Conservation (phyloP, 768 basidiomycete species). For the Guyanaporus albipodus region DNA sequence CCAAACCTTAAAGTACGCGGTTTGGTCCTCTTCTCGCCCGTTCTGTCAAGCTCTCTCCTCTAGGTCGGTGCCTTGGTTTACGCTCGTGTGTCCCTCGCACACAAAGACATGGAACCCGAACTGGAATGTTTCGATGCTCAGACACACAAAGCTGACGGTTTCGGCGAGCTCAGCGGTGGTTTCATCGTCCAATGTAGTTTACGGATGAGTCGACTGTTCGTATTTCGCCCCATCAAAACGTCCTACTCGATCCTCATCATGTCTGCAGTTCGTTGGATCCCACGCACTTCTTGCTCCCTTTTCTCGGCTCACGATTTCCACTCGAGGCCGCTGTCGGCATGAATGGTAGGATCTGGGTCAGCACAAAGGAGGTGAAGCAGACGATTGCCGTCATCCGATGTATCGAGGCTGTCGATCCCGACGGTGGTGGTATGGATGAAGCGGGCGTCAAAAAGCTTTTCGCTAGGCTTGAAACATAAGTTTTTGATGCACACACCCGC, state of each 20-base stretch:
- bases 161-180: slow-evolving; percentile 89
- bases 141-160: slow-evolving; percentile 87
- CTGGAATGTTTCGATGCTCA: slow-evolving; percentile 95
- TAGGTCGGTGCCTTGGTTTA: slow-evolving; percentile 91
- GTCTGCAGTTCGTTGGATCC: slow-evolving; percentile 67
- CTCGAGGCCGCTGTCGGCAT: slow-evolving; percentile 86
- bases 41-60: slow-evolving; percentile 6
- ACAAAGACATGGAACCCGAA: slow-evolving; percentile 98
- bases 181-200: slow-evolving; percentile 80
- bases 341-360: slow-evolving; percentile 93
- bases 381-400: slow-evolving; percentile 74
- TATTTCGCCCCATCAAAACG: slow-evolving; percentile 13
- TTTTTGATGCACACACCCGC: neutral
- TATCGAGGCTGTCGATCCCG: slow-evolving; percentile 78
- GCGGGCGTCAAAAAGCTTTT: slow-evolving; percentile 50
- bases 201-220: slow-evolving; percentile 81
- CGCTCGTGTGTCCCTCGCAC: slow-evolving; percentile 88
- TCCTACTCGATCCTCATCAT: slow-evolving; percentile 2
- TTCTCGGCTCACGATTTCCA: slow-evolving; percentile 78
- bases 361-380: slow-evolving; percentile 64
- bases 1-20: slow-evolving; percentile 81
- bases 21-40: neutral
- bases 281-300: slow-evolving; percentile 75
- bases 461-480: slow-evolving; percentile 39
- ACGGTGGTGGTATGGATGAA: slow-evolving; percentile 61